phyloP scores from a whole-genome alignment of 2,329 filamentous ascomycete species.

The Aspergillus felis region DNA sequence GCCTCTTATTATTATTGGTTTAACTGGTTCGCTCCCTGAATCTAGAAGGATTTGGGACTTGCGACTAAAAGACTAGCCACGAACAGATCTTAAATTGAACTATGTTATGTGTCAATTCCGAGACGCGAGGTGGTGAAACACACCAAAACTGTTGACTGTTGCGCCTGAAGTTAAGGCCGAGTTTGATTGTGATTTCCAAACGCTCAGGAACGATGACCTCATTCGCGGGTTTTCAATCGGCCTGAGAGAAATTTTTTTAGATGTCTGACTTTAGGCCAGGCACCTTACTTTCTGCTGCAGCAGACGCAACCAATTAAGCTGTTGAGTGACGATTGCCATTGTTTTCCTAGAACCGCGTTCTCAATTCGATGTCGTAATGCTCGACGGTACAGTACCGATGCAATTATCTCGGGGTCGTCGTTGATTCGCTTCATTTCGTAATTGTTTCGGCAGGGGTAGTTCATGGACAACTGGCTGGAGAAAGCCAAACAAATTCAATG shows the following conservation, averaged over 20 bases:
- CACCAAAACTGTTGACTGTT: not conserved
- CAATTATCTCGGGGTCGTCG: not conserved
- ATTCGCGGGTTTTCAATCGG: not conserved
- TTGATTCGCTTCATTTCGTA: not conserved
- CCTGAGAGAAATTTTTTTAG: not conserved
- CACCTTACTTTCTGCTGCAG: not conserved
- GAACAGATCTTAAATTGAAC: not conserved
- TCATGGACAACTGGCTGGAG: not conserved
- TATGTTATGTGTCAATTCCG: not conserved
- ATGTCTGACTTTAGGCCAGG: not conserved
- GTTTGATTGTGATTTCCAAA: not conserved
- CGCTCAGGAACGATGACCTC: not conserved
- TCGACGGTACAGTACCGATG: not conserved
- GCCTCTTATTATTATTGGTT: not conserved
- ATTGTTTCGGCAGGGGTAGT: not conserved
- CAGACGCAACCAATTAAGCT: not conserved
- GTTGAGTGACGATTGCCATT: not conserved
- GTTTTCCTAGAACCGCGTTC: not conserved
- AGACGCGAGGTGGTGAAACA: not conserved
- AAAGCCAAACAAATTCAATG: not conserved
- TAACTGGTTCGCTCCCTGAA: not conserved
- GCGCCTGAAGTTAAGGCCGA: not conserved
- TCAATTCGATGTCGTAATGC: not conserved
- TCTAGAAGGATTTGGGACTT: not conserved
- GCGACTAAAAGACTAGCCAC: not conserved